A percentile compares a stretch with the other conserved stretches of the same genome.
These are phyloP conservation scores for Bruguiera sexangula DNA, from an alignment of 345 rosid genomes.

Conservation along the genomic window DNA sequence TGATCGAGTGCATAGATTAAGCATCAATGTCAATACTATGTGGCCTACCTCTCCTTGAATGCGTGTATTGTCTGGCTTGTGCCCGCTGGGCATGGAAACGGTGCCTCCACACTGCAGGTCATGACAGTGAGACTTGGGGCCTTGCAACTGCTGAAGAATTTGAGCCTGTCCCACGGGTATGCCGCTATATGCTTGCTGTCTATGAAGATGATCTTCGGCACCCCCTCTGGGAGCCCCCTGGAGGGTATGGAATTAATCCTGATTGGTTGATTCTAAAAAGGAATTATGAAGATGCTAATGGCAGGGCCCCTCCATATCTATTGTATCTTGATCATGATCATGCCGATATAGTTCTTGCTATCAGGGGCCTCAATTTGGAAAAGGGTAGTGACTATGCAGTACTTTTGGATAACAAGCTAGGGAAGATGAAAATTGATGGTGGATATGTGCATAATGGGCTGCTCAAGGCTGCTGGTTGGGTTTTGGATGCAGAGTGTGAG, in stretches of 20 bases:
- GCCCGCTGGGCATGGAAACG: conserved; percentile 97
- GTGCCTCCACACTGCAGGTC: conserved; percentile 86
- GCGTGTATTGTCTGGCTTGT: conserved; percentile 93
- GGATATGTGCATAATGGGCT: conserved; percentile 96
- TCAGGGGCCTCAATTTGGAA: conserved; percentile 84
- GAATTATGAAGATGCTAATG: conserved; percentile 71
- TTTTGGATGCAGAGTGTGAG: conserved; percentile 73
- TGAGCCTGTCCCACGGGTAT: conserved; percentile 82
- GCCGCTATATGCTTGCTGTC: conserved; percentile 83
- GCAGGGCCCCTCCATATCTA: conserved; percentile 75
- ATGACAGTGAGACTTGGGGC: conserved; percentile 91
- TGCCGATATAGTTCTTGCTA: conserved; percentile 65
- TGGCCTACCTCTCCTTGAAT: conserved; percentile 84
- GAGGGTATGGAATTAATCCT: conserved; percentile 82
- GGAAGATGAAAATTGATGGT: conserved; percentile 72
- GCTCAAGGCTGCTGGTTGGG: conserved; percentile 81
- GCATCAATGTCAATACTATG: conserved; percentile 71
- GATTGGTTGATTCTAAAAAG: conserved; percentile 57
- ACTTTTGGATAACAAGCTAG: conserved; percentile 83
- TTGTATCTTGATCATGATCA: conserved; percentile 78
- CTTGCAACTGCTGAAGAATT: conserved; percentile 76
- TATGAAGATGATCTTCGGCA: conserved; percentile 80
- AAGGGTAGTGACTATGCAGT: conserved; percentile 84
- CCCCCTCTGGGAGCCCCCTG: conserved; percentile 89
- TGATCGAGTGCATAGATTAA: conserved; percentile 11